These are phyloP conservation scores for Phialemonium atrogriseum DNA, from an alignment of 2,329 filamentous ascomycete species.

Conservation along the genomic window DNA sequence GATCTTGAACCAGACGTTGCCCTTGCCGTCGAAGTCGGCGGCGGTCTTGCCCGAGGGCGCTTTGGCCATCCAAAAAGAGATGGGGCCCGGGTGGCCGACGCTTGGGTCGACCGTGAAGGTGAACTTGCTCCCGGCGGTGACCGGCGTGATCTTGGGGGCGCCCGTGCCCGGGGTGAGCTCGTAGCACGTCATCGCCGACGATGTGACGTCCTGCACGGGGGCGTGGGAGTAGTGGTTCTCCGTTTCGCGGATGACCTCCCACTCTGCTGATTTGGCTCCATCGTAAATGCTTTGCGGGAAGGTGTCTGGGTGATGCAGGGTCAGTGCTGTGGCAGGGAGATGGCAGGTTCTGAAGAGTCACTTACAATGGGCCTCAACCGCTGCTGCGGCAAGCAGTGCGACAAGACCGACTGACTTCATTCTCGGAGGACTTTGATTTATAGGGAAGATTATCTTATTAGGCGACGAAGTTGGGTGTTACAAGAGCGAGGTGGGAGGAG, in stretches of 20 bases:
- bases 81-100: conserved; percentile 30
- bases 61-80: conserved; percentile 32
- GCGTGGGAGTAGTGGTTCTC: conserved; percentile 34
- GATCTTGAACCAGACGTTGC: conserved; percentile 33
- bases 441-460: no score
- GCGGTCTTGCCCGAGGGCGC: conserved; percentile 27
- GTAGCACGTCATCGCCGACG: conserved; percentile 32
- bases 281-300: conserved; percentile 12
- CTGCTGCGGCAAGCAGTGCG: no score
- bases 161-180: conserved; percentile 22
- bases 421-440: no score
- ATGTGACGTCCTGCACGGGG: conserved; percentile 30
- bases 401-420: no score
- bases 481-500: no score
- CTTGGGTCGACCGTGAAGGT: conserved; percentile 29
- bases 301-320: conserved; percentile 9
- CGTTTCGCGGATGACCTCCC: conserved; percentile 29
- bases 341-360: background rate
- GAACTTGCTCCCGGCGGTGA: conserved; percentile 29
- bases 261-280: conserved; percentile 16
- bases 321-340: background rate
- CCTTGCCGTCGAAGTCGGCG: conserved; percentile 27
- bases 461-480: no score
- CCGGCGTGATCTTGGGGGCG: conserved; percentile 24
- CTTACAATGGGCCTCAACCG: conserved; percentile 16